Conservation (phyloP, 164 flowering plant species). For the Chimonanthus salicifolius region DNA sequence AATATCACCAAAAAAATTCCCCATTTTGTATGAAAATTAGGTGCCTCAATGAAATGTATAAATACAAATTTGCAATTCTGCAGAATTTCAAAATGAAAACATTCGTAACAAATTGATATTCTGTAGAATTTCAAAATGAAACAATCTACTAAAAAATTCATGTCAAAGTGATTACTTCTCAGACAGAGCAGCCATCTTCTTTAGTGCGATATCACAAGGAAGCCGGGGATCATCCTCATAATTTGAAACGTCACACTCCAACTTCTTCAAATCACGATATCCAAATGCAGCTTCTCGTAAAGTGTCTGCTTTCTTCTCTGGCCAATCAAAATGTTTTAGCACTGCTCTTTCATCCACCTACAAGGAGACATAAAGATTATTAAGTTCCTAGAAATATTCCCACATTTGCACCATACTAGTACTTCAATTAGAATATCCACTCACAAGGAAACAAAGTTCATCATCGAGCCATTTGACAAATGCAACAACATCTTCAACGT, state of each 20-base stretch:
- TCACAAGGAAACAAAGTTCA: slow-evolving; percentile 88
- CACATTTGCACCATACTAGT: background rate
- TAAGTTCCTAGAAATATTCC: background rate
- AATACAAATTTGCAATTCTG: too few species aligned
- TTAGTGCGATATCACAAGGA: slow-evolving; percentile 70
- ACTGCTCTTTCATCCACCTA: slow-evolving; percentile 99
- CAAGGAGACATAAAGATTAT: slow-evolving; percentile 6
- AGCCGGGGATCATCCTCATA: slow-evolving; percentile 60
- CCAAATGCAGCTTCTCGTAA: slow-evolving; percentile 94
- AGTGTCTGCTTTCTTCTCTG: slow-evolving; percentile 89
- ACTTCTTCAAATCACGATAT: slow-evolving; percentile 76
- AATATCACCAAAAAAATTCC: background rate
- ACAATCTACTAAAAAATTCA: background rate
- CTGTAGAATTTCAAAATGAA: background rate
- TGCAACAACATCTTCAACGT: slow-evolving; percentile 81
- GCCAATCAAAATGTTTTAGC: slow-evolving; percentile 93
- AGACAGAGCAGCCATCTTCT: slow-evolving; percentile 76
- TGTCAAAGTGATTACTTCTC: slow-evolving; percentile 55
- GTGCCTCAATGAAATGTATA: background rate
- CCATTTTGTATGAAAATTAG: background rate
- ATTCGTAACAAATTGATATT: background rate
- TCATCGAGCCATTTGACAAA: slow-evolving; percentile 99
- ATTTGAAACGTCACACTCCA: slow-evolving; percentile 61
- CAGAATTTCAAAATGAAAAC: too few species aligned
- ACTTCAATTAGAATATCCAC: slow-evolving; percentile 15